Evolutionary conservation across 2,329 filamentous ascomycete genomes (phyloP).

Genomic region (Pseudogymnoascus sp.): DNA sequence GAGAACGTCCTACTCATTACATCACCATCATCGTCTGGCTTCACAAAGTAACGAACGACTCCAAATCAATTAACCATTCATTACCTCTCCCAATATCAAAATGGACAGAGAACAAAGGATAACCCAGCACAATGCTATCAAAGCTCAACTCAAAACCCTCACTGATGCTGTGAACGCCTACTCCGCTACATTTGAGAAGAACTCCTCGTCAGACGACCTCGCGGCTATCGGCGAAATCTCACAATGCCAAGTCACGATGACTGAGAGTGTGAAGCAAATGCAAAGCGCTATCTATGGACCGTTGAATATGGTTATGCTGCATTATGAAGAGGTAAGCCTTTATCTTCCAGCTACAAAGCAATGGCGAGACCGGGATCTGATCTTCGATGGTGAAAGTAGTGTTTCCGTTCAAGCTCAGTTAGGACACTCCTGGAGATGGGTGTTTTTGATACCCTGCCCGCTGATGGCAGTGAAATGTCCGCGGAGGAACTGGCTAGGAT

Average conservation of each 20-base stretch:
- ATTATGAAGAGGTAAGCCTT: conserved; percentile 19
- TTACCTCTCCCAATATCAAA: neutral
- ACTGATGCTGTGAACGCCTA: conserved; percentile 3
- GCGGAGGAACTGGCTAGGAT: conserved; percentile 17
- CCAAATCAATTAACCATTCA: neutral
- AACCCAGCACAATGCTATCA: conserved; percentile 4
- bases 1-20: neutral
- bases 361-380: neutral
- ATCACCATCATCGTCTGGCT: neutral
- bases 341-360: neutral
- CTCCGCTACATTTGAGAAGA: conserved; percentile 7
- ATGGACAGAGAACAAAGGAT: conserved; percentile 6
- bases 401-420: conserved; percentile 12
- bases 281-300: conserved; percentile 18
- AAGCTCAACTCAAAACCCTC: neutral
- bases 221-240: neutral
- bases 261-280: conserved; percentile 15
- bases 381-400: conserved; percentile 8
- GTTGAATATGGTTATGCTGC: conserved; percentile 17
- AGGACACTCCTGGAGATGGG: conserved; percentile 21
- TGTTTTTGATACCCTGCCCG: conserved; percentile 19
- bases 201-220: neutral
- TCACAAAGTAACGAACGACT: neutral
- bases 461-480: conserved; percentile 15
- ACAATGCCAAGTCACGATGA: conserved; percentile 4